Base-by-base conservation (phyloP, 805 yeast genomes). In the Wickerhamomyces ciferrii region DNA sequence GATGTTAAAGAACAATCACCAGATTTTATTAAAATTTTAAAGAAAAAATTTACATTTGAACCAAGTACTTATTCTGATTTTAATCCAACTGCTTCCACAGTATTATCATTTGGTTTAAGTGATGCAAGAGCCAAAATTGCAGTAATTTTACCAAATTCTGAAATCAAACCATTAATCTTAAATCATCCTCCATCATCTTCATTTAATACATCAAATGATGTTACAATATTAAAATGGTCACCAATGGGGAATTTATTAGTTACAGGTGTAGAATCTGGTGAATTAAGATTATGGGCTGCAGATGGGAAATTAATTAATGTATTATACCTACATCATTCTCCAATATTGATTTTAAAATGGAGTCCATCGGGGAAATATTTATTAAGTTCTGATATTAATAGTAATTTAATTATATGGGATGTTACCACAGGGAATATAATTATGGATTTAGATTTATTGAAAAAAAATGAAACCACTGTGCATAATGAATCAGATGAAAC, bases 251-350 rank as follows among this genome's bases (percentile, higher is more conserved):
- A 75, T 37, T 54, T 72, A 14, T 62, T 89, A 3, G 71, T 84
- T 14, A 84, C 91, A 0, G 85, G 83, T 3, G 73, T 82, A 2
- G 78, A 74, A 45, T 74, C 74, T 56, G 96, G 96, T 14, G 92
- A 85, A 54, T 56, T 90, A 9, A 67, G 92, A 46, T 69, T 87
- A n/a, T 90, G 96, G 96, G 75, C 82, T 11, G 70, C 77, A 0
- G 83, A 79, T 41, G 96, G 96, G 0, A 73, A 75, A 27, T 67
- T 88, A 35, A 70, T 77, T 48, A 83, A 80, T 43, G 75, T 77
- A 1, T 63, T 81, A 54, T 69, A 73, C 23, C 59, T 75, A 34
- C 87, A 81, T 53, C 69, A 71, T 39, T 62, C 77, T 2, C 78
- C 91, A 0, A 72, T 89, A 1, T 55, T 80, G 10, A 59, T 71